A percentile compares a stretch with the other conserved stretches of the same genome.
Evolutionary conservation across 805 yeast species (phyloP).

Genomic region (Hanseniaspora pseudoguilliermondii): DNA sequence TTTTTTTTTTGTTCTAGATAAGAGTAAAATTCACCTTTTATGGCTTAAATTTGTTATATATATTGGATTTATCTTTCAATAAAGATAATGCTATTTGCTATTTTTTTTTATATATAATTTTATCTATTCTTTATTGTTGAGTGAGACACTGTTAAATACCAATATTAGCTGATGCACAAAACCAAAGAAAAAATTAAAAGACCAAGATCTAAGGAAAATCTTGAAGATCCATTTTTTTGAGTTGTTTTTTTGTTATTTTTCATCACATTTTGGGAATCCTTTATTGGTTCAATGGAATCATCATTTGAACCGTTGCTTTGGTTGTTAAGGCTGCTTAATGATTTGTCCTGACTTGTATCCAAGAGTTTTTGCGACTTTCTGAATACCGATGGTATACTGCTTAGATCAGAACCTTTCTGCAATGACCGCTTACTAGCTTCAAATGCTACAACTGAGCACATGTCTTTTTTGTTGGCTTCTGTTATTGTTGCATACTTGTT

Average conservation of each 20-base stretch:
- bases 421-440: background rate
- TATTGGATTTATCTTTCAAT: no score
- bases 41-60: no score
- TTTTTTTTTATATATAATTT: no score
- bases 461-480: background rate
- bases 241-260: no score
- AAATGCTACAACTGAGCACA: background rate
- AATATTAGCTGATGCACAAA: no score
- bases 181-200: background rate
- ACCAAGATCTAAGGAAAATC: background rate
- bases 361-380: background rate
- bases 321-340: background rate
- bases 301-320: background rate
- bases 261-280: background rate
- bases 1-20: background rate
- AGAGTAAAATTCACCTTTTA: no score
- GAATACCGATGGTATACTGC: background rate
- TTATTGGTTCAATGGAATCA: background rate
- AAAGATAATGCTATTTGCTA: no score
- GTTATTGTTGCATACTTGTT: constrained; percentile 7
- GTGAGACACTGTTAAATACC: no score
- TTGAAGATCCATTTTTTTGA: background rate
- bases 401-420: background rate
- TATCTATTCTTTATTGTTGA: no score
- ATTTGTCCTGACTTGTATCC: background rate